A percentile compares a stretch with the other conserved stretches of the same genome.
phyloP scores from a whole-genome alignment of 2,329 filamentous ascomycete species.

The Nannizziopsis barbatae region DNA sequence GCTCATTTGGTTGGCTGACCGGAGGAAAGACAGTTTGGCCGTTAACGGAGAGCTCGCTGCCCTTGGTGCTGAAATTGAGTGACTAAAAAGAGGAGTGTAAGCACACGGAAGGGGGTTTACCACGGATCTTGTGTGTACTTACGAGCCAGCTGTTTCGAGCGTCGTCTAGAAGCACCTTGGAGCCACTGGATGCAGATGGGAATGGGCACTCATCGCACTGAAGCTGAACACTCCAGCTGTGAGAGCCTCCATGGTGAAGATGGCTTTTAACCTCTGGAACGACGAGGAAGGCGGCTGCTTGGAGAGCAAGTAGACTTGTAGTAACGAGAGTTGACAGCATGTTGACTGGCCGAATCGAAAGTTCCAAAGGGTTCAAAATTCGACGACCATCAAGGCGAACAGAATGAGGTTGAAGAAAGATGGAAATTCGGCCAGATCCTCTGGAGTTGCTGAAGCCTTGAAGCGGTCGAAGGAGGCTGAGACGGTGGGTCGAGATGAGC shows the following conservation, averaged over 20 bases:
- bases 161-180: conserved; percentile 26
- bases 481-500: conserved; percentile 3
- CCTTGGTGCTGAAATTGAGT: conserved; percentile 29
- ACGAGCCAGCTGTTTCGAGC: conserved; percentile 30
- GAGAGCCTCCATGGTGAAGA: conserved; percentile 19
- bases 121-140: conserved; percentile 12
- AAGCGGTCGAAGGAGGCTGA: conserved; percentile 1
- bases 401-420: background rate
- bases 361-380: background rate
- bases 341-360: conserved; percentile 19
- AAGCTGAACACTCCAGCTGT: conserved; percentile 24
- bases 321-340: conserved; percentile 28
- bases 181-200: conserved; percentile 23
- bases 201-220: conserved; percentile 33
- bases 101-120: background rate
- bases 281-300: conserved; percentile 30
- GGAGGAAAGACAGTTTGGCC: conserved; percentile 32
- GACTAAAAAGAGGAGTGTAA: conserved; percentile 19
- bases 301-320: conserved; percentile 26
- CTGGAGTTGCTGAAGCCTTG: no score
- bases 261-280: conserved; percentile 21
- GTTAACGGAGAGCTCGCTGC: conserved; percentile 29
- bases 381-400: background rate
- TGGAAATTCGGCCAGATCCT: background rate
- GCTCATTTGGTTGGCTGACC: conserved; percentile 19